Conservation (phyloP, 257 asterid species). For the Solanum corneliomulleri region DNA sequence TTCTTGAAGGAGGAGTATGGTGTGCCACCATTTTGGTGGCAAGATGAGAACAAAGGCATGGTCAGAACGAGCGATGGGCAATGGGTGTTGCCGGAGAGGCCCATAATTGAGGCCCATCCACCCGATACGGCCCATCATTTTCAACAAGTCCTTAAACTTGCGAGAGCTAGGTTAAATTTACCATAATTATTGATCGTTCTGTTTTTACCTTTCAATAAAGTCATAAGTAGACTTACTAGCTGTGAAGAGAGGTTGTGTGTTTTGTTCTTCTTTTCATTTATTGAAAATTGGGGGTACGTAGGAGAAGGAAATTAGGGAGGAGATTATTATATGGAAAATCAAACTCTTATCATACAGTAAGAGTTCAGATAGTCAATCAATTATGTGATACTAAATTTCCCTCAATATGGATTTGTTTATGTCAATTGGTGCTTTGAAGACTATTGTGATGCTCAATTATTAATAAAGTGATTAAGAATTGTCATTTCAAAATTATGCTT, state of each 20-base stretch:
- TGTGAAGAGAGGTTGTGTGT: neutral
- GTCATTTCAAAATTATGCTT: neutral
- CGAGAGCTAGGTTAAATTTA: slow-evolving; percentile 25
- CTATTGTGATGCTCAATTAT: neutral
- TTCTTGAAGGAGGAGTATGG: slow-evolving; percentile 41
- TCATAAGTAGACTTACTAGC: neutral
- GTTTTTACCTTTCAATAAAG: neutral
- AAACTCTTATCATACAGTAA: too few relatives aligned
- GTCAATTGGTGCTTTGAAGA: neutral
- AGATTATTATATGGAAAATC: too few relatives aligned
- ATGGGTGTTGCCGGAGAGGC: slow-evolving; percentile 67
- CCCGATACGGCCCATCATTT: slow-evolving; percentile 75
- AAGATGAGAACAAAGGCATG: slow-evolving; percentile 81
- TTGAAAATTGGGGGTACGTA: too few relatives aligned
- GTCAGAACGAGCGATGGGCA: slow-evolving; percentile 37
- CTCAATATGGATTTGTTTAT: neutral
- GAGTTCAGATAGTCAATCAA: too few relatives aligned
- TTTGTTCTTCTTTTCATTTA: too few relatives aligned
- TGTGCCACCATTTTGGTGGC: slow-evolving; percentile 72
- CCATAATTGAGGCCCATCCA: slow-evolving; percentile 56
- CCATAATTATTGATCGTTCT: neutral
- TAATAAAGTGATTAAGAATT: neutral
- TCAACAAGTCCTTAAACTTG: slow-evolving; percentile 50
- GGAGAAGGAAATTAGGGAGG: too few relatives aligned
- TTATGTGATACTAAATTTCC: too few relatives aligned